Evolutionary conservation across 768 basidiomycete species (phyloP).

Genomic region (Ephemerocybe angulata): DNA sequence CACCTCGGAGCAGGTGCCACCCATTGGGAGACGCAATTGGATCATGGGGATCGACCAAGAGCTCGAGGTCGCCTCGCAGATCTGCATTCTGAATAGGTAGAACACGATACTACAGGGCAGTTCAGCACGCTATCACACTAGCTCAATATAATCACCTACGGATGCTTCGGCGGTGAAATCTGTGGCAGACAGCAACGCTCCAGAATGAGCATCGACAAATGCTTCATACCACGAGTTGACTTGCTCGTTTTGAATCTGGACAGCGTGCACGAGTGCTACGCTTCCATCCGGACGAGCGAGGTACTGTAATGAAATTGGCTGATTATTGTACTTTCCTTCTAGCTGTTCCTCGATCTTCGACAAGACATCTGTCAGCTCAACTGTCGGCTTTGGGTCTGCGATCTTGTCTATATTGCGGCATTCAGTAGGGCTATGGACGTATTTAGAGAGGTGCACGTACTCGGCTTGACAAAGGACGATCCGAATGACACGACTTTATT

Average conservation of each 20-base stretch:
- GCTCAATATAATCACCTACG: conserved; percentile 19
- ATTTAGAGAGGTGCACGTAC: conserved; percentile 28
- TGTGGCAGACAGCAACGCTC: conserved; percentile 44
- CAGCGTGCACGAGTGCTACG: conserved; percentile 34
- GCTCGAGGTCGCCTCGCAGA: conserved; percentile 44
- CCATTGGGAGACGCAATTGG: conserved; percentile 42
- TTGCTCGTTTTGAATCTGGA: conserved; percentile 29
- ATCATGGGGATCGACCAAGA: conserved; percentile 49
- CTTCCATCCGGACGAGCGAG: conserved; percentile 35
- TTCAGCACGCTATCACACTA: not conserved
- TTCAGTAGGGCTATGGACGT: conserved; percentile 1
- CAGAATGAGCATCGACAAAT: too few relatives aligned
- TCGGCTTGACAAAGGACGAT: conserved; percentile 29
- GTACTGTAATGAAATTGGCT: conserved; percentile 36
- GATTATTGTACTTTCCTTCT: conserved; percentile 31
- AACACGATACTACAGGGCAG: conserved; percentile 34
- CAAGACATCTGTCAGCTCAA: conserved; percentile 27
- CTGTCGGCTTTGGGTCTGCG: conserved; percentile 29
- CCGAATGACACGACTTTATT: conserved; percentile 31
- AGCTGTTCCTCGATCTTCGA: conserved; percentile 16
- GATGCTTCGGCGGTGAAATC: conserved; percentile 49
- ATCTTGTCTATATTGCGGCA: conserved; percentile 15
- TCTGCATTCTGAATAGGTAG: conserved; percentile 47
- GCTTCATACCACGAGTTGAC: conserved; percentile 49
- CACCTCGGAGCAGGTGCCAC: conserved; percentile 45